Conservation (phyloP, 805 yeast species). For the Starmerella ratchasimensis region DNA sequence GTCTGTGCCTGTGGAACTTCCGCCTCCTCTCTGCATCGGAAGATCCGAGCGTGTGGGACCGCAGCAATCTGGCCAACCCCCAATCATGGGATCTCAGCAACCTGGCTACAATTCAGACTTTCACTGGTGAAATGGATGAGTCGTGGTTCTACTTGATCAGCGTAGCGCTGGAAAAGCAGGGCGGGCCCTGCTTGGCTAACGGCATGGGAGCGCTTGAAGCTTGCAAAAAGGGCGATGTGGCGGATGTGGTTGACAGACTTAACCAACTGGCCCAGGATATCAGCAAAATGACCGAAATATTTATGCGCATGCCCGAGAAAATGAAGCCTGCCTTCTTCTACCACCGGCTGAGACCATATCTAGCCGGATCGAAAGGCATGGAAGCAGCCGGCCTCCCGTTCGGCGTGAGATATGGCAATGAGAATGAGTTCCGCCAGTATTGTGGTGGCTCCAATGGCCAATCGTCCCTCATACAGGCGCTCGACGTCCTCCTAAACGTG, state of each 20-base stretch:
- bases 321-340: conserved; percentile 90
- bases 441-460: conserved; percentile 95
- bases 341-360: conserved; percentile 69
- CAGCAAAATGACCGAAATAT: conserved; percentile 55
- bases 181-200: conserved; percentile 52
- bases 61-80: conserved; percentile 16
- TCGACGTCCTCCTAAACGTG: conserved; percentile 64
- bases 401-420: conserved; percentile 69
- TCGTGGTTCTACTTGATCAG: conserved; percentile 87
- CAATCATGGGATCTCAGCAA: conserved; percentile 43
- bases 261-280: conserved; percentile 61
- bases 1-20: conserved; percentile 80
- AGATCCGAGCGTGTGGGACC: no score
- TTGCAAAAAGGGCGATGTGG: conserved; percentile 36
- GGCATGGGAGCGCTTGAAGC: conserved; percentile 57
- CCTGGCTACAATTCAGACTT: conserved; percentile 67
- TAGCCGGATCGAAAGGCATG: conserved; percentile 95
- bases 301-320: conserved; percentile 80
- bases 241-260: conserved; percentile 33
- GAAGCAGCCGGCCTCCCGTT: conserved; percentile 64
- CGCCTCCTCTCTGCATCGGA: no score
- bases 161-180: conserved; percentile 71
- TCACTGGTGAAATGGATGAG: conserved; percentile 83
- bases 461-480: conserved; percentile 72
- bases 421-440: conserved; percentile 38